These are phyloP conservation scores for Coemansia sp. DNA, from an alignment of 192 early-diverging fungal genomes.

Conservation along the genomic window DNA sequence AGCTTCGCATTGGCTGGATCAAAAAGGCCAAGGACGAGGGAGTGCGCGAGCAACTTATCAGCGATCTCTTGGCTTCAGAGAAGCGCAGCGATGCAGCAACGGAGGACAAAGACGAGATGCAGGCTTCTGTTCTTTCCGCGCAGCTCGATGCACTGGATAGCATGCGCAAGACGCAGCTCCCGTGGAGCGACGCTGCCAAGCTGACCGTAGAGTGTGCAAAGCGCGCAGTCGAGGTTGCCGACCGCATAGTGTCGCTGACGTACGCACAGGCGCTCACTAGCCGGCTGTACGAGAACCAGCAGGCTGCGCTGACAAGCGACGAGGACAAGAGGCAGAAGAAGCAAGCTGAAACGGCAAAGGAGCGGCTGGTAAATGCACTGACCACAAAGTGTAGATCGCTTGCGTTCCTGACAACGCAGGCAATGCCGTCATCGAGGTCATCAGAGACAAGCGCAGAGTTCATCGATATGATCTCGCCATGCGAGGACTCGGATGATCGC, in stretches of 20 bases:
- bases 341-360: slow-evolving; percentile 74
- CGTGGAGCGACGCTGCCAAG: slow-evolving; percentile 38
- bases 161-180: slow-evolving; percentile 55
- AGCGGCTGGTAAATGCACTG: slow-evolving; percentile 63
- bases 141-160: slow-evolving; percentile 52
- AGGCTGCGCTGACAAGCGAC: slow-evolving; percentile 54
- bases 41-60: slow-evolving; percentile 64
- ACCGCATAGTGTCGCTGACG: slow-evolving; percentile 60
- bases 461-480: slow-evolving; percentile 30
- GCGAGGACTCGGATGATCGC: slow-evolving; percentile 24
- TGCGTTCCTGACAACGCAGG: slow-evolving; percentile 27
- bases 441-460: slow-evolving; percentile 44
- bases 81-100: background rate
- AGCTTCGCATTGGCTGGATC: slow-evolving; percentile 74
- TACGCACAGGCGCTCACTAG: slow-evolving; percentile 63
- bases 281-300: slow-evolving; percentile 39
- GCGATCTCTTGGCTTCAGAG: slow-evolving; percentile 54
- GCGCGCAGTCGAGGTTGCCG: slow-evolving; percentile 45
- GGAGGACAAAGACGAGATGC: slow-evolving; percentile 39
- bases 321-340: slow-evolving; percentile 60
- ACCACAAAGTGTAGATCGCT: slow-evolving; percentile 58
- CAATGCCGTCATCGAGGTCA: slow-evolving; percentile 8
- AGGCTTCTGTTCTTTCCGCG: slow-evolving; percentile 48
- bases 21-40: slow-evolving; percentile 71
- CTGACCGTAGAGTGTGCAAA: slow-evolving; percentile 19